Conservation (phyloP, 1,284 basidiomycete species). For the Rhodotorula mucilaginosa region DNA sequence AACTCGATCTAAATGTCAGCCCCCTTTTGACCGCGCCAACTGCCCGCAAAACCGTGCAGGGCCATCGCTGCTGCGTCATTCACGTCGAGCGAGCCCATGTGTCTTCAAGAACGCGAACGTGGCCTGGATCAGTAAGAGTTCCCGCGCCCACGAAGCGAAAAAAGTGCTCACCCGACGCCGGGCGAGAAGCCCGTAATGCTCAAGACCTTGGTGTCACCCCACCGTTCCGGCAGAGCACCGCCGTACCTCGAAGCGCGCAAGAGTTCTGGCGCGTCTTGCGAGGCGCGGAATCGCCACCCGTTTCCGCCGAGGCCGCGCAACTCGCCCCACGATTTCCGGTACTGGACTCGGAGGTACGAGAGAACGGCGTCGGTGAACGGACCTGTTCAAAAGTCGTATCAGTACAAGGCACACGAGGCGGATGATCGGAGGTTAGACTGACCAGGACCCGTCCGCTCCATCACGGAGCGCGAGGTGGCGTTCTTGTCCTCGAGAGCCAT, state of each 20-base stretch:
- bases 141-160: not conserved
- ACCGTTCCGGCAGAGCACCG: conserved; percentile 9
- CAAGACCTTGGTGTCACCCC: conserved; percentile 37
- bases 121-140: not conserved
- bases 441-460: conserved; percentile 41
- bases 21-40: conserved; percentile 32
- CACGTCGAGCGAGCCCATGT: conserved; percentile 32
- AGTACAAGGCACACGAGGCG: too few species aligned
- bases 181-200: conserved; percentile 40
- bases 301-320: conserved; percentile 19
- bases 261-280: not conserved
- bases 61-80: conserved; percentile 33
- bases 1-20: conserved; percentile 7
- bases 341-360: conserved; percentile 32
- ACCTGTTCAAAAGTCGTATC: not conserved
- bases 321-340: conserved; percentile 32
- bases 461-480: conserved; percentile 18
- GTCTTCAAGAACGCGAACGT: not conserved
- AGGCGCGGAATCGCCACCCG: conserved; percentile 28
- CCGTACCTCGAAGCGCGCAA: not conserved
- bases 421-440: not conserved
- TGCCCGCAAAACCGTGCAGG: conserved; percentile 32
- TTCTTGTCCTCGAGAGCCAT: conserved; percentile 8
- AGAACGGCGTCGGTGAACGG: conserved; percentile 42
- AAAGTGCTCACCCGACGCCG: conserved; percentile 34